Evolutionary conservation across 352 stramenopile genomes (phyloP).

Genomic region (Globisporangium mamillatum): DNA sequence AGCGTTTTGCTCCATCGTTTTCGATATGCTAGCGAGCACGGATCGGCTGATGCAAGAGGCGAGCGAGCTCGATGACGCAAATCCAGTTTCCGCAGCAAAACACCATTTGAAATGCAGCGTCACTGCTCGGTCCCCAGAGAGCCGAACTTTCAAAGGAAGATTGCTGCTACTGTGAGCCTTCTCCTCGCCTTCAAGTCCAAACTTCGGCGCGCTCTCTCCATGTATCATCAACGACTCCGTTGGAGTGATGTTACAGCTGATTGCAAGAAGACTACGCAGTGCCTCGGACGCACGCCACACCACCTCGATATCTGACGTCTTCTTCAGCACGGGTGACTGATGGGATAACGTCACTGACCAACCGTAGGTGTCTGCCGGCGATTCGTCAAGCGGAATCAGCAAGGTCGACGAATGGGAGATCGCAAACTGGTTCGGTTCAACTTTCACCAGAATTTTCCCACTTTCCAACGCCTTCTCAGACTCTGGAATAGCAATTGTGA

Average conservation of each 20-base stretch:
- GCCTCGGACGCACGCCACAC: constrained; percentile 46
- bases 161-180: neutral
- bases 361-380: constrained; percentile 48
- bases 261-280: constrained; percentile 50
- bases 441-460: constrained; percentile 19
- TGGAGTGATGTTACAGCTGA: constrained; percentile 42
- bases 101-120: constrained; percentile 59
- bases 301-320: constrained; percentile 40
- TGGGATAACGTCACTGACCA: constrained; percentile 54
- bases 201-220: constrained; percentile 14
- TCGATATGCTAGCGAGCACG: constrained; percentile 59
- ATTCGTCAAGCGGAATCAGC: constrained; percentile 74
- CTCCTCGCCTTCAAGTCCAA: neutral
- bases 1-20: constrained; percentile 43
- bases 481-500: constrained; percentile 19
- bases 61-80: constrained; percentile 58
- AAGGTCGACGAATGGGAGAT: constrained; percentile 49
- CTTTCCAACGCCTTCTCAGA: constrained; percentile 9
- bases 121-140: constrained; percentile 33
- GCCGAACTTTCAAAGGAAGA: constrained; percentile 42
- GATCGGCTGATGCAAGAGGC: constrained; percentile 68
- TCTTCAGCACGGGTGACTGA: constrained; percentile 23
- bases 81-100: constrained; percentile 62
- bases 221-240: constrained; percentile 27
- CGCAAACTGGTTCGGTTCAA: constrained; percentile 38